Evolutionary conservation across 192 early-diverging fungal species (phyloP).

Genomic region (Podila horticola): DNA sequence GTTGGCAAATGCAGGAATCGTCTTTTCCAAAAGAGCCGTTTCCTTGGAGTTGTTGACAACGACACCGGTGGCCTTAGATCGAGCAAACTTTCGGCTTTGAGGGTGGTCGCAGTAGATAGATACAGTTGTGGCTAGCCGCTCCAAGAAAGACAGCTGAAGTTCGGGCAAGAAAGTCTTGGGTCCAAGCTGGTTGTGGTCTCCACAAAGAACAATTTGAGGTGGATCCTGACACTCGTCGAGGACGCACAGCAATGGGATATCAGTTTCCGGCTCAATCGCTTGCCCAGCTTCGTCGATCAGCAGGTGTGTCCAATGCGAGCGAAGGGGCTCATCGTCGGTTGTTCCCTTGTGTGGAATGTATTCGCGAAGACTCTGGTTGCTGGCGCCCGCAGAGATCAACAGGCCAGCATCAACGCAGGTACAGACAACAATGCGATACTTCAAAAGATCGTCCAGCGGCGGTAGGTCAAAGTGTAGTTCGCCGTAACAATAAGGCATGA

Average conservation of each 20-base stretch:
- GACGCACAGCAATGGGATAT: slow-evolving; percentile 57
- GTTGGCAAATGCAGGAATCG: slow-evolving; percentile 55
- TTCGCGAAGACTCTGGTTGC: slow-evolving; percentile 51
- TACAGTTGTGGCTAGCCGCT: slow-evolving; percentile 54
- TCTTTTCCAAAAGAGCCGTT: slow-evolving; percentile 26
- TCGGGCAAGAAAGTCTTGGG: slow-evolving; percentile 53
- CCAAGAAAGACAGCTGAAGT: slow-evolving; percentile 55
- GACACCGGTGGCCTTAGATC: slow-evolving; percentile 7
- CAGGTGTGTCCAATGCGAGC: slow-evolving; percentile 57
- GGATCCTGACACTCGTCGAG: slow-evolving; percentile 30
- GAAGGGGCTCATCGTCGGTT: slow-evolving; percentile 10
- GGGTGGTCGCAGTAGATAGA: slow-evolving; percentile 58
- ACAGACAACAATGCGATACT: slow-evolving; percentile 59
- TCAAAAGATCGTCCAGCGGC: slow-evolving; percentile 43
- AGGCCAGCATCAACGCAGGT: slow-evolving; percentile 61
- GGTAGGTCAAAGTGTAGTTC: slow-evolving; percentile 56
- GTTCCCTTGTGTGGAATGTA: slow-evolving; percentile 31
- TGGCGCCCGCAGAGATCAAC: slow-evolving; percentile 55
- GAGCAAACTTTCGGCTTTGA: slow-evolving; percentile 31
- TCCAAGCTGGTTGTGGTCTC: slow-evolving; percentile 65
- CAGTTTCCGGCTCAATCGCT: slow-evolving; percentile 63
- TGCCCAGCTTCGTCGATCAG: slow-evolving; percentile 70
- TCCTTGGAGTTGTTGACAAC: slow-evolving; percentile 16
- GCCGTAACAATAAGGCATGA: slow-evolving; percentile 58
- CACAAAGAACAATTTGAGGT: slow-evolving; percentile 62